A percentile compares a stretch with the other conserved stretches of the same genome.
phyloP scores from a whole-genome alignment of 108 stramenopile species.

The Cyclotella baltica region DNA sequence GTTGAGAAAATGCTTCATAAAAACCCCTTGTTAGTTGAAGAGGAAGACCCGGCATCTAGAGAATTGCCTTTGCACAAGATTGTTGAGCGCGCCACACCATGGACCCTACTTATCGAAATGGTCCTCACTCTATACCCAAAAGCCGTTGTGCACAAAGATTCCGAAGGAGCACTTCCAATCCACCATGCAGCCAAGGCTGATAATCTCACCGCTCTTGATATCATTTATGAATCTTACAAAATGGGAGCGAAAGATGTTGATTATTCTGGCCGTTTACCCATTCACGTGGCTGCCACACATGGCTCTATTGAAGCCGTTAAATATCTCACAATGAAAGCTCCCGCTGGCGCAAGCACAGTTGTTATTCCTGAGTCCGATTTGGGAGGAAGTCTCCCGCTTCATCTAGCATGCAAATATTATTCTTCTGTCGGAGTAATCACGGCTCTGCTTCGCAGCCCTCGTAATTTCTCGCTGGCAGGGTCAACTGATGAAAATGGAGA shows the following conservation, averaged over 20 bases:
- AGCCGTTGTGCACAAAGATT: slow-evolving; percentile 86
- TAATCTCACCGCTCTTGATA: slow-evolving; percentile 82
- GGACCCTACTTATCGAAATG: slow-evolving; percentile 89
- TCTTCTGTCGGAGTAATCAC: slow-evolving; percentile 89
- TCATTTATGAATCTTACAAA: slow-evolving; percentile 90
- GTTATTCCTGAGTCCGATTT: slow-evolving; percentile 82
- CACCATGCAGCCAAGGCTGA: slow-evolving; percentile 88
- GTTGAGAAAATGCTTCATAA: slow-evolving; percentile 89
- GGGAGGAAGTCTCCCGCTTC: slow-evolving; percentile 84
- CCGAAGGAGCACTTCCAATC: slow-evolving; percentile 87
- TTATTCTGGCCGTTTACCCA: slow-evolving; percentile 79
- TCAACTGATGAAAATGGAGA: slow-evolving; percentile 88
- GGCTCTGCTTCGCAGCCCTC: slow-evolving; percentile 66
- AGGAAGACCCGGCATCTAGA: slow-evolving; percentile 70
- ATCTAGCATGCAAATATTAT: slow-evolving; percentile 86
- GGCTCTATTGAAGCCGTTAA: slow-evolving; percentile 89
- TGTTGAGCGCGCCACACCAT: slow-evolving; percentile 75
- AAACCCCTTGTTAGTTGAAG: slow-evolving; percentile 85
- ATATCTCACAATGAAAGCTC: slow-evolving; percentile 78
- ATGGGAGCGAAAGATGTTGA: slow-evolving; percentile 87
- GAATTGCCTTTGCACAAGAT: slow-evolving; percentile 90
- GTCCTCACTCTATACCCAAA: slow-evolving; percentile 88
- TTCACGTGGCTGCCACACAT: slow-evolving; percentile 88
- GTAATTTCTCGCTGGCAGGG: slow-evolving; percentile 87
- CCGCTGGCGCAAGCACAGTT: slow-evolving; percentile 79